A percentile compares a stretch with the other conserved stretches of the same genome.
These are phyloP conservation scores for Globisporangium perplexum DNA, from an alignment of 352 stramenopile species.

Conservation along the genomic window DNA sequence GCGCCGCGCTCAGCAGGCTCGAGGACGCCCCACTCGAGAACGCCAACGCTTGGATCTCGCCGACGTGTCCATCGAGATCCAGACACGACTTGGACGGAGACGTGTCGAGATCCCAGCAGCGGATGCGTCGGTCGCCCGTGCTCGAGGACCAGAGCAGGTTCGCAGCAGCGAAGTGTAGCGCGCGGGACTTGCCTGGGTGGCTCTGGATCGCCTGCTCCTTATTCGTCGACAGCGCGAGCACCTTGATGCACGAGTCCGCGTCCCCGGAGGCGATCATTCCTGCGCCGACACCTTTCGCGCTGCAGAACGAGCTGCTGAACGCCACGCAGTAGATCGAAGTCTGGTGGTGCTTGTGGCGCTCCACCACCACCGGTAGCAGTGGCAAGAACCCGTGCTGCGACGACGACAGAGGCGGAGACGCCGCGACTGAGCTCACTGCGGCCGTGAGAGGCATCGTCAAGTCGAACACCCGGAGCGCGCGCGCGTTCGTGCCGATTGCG, in stretches of 20 bases:
- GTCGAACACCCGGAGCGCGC: slow-evolving; percentile 49
- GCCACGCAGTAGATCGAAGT: slow-evolving; percentile 49
- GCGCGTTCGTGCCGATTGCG: slow-evolving; percentile 59
- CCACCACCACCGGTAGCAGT: slow-evolving; percentile 41
- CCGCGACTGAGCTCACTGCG: background rate
- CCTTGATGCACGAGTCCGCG: slow-evolving; percentile 52
- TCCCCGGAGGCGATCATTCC: slow-evolving; percentile 49
- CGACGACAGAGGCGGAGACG: background rate
- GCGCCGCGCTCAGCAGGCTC: slow-evolving; percentile 32
- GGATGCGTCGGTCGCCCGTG: slow-evolving; percentile 37
- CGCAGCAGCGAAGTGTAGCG: slow-evolving; percentile 34
- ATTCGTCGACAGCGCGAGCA: slow-evolving; percentile 28
- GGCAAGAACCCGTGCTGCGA: slow-evolving; percentile 24
- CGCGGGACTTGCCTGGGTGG: slow-evolving; percentile 40
- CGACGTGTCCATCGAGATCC: slow-evolving; percentile 55
- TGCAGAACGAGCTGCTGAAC: slow-evolving; percentile 20
- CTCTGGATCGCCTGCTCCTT: slow-evolving; percentile 25
- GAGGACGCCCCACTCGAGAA: slow-evolving; percentile 14
- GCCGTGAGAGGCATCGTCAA: slow-evolving; percentile 14
- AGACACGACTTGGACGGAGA: slow-evolving; percentile 13
- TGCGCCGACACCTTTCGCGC: background rate
- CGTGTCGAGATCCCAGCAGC: slow-evolving; percentile 45
- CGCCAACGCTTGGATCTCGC: slow-evolving; percentile 52
- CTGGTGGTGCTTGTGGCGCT: slow-evolving; percentile 58
- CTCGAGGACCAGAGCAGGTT: slow-evolving; percentile 31